Conservation (phyloP, 441 rosid genomes). For the Kokia cookei region DNA sequence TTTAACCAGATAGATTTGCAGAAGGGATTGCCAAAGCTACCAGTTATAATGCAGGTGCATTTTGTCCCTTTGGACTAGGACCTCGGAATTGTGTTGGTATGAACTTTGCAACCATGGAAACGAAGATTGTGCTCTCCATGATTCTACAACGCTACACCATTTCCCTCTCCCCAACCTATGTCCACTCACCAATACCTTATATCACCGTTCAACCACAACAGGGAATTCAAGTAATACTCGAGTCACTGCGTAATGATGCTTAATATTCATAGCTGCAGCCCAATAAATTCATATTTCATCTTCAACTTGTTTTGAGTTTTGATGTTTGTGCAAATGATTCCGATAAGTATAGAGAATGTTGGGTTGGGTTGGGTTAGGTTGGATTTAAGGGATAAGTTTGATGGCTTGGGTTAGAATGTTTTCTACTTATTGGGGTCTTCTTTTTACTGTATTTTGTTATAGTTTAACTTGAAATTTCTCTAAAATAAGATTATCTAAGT, state of each 20-base stretch:
- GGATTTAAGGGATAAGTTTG: too few species aligned
- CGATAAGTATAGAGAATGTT: too few species aligned
- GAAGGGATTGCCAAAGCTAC: conserved; percentile 26
- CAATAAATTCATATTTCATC: too few species aligned
- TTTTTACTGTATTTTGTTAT: too few species aligned
- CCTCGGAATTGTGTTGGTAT: conserved; percentile 26
- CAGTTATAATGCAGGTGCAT: conserved; percentile 18
- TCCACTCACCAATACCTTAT: conserved; percentile 18
- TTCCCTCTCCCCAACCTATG: conserved; percentile 29
- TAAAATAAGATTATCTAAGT: too few species aligned
- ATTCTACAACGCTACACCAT: conserved; percentile 26
- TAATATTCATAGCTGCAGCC: too few species aligned
- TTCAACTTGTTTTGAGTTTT: neutral
- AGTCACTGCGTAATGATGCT: neutral
- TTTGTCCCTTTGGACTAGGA: conserved; percentile 22
- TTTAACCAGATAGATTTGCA: conserved; percentile 43
- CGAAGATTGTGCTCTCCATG: conserved; percentile 28
- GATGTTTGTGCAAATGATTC: too few species aligned
- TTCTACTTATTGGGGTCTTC: too few species aligned
- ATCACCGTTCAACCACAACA: conserved; percentile 18
- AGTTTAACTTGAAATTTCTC: too few species aligned
- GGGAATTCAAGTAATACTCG: conserved; percentile 15
- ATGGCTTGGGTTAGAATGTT: too few species aligned
- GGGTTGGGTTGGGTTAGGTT: too few species aligned
- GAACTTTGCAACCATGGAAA: conserved; percentile 23